Percentiles rank a stretch among this genome's conserved stretches.
phyloP scores from a whole-genome alignment of 78 protist species.

The Chrysochromulina tobinii region DNA sequence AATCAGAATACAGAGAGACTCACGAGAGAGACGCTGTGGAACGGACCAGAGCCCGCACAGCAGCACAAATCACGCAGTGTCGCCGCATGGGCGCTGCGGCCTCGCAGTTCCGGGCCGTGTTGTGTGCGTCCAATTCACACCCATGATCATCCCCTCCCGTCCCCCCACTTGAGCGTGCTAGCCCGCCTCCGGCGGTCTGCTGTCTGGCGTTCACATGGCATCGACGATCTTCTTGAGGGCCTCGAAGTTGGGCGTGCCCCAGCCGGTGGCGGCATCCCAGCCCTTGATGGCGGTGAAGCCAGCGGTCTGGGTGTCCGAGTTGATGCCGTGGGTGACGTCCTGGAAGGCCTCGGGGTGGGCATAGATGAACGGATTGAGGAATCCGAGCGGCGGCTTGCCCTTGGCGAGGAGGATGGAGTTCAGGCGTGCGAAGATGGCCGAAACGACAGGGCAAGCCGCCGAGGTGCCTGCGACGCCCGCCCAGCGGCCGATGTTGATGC shows the following conservation, averaged over 20 bases:
- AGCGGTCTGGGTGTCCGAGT: slow-evolving; percentile 1
- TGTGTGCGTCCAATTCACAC: too few relatives aligned
- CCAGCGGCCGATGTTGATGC: neutral
- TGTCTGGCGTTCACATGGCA: too few relatives aligned
- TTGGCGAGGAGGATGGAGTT: slow-evolving; percentile 42
- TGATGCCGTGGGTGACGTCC: slow-evolving; percentile 60
- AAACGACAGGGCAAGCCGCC: slow-evolving; percentile 58
- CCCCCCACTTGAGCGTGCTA: too few relatives aligned
- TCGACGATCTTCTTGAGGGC: neutral
- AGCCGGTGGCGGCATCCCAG: slow-evolving; percentile 65
- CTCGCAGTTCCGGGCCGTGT: too few relatives aligned
- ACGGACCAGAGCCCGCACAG: too few relatives aligned
- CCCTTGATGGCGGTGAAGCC: slow-evolving; percentile 65
- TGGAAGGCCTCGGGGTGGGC: slow-evolving; percentile 36
- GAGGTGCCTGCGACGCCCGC: slow-evolving; percentile 58
- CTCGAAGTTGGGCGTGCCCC: slow-evolving; percentile 49
- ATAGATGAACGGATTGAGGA: slow-evolving; percentile 77
- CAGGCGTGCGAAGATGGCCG: slow-evolving; percentile 58
- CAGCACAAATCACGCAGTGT: too few relatives aligned
- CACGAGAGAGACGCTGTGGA: too few relatives aligned
- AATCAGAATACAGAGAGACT: too few relatives aligned
- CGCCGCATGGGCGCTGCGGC: too few relatives aligned
- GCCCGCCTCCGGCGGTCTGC: too few relatives aligned
- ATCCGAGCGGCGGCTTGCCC: slow-evolving; percentile 64
- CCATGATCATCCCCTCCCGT: too few relatives aligned